A percentile compares a stretch with the other conserved stretches of the same genome.
These are phyloP conservation scores for Aspergillus japonicus DNA, from an alignment of 2,329 filamentous ascomycete species.

Conservation along the genomic window DNA sequence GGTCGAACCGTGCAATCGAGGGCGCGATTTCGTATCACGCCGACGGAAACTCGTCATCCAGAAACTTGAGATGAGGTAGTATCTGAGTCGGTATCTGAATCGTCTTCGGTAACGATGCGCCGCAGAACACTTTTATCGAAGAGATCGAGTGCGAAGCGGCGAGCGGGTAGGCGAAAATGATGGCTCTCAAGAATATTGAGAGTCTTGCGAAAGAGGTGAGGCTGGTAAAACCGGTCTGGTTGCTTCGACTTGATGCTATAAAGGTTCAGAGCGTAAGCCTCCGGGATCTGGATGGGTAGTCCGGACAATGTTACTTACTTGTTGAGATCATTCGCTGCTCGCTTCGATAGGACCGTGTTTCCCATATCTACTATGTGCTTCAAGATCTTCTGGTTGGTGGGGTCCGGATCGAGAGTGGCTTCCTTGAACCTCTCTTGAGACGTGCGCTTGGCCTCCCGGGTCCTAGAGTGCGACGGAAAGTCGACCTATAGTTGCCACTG, in stretches of 20 bases:
- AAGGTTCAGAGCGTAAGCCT: constrained; percentile 14
- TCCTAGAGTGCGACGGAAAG: constrained; percentile 40
- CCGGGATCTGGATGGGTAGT: neutral
- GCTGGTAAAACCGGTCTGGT: constrained; percentile 70
- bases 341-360: constrained; percentile 89
- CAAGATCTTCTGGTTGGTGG: constrained; percentile 70
- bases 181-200: constrained; percentile 83
- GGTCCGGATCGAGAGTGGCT: constrained; percentile 61
- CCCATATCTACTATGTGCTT: constrained; percentile 84
- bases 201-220: constrained; percentile 77
- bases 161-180: constrained; percentile 81
- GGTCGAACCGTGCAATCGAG: neutral
- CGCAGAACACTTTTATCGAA: constrained; percentile 90
- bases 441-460: constrained; percentile 44
- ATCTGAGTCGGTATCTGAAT: constrained; percentile 45
- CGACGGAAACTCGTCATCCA: constrained; percentile 7
- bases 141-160: constrained; percentile 86
- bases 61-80: constrained; percentile 29
- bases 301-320: constrained; percentile 40
- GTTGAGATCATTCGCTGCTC: constrained; percentile 76
- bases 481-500: constrained; percentile 27
- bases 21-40: neutral
- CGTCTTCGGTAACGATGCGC: constrained; percentile 77
- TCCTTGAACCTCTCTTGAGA: constrained; percentile 52
- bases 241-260: constrained; percentile 73